Percentiles rank a stretch among this genome's conserved stretches.
Conservation (phyloP, 2,329 filamentous ascomycete species). For the Talaromyces funiculosus region DNA sequence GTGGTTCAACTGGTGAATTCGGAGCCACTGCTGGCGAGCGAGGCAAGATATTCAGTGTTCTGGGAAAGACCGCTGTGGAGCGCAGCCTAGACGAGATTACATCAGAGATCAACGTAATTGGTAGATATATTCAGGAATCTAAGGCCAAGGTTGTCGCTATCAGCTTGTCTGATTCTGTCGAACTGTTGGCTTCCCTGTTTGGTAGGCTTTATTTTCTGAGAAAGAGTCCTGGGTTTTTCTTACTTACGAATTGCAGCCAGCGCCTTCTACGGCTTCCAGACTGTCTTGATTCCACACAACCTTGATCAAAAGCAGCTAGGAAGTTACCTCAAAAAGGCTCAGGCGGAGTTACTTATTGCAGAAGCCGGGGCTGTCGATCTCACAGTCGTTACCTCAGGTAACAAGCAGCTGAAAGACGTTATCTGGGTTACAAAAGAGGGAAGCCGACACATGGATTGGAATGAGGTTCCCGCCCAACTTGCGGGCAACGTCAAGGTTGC, state of each 20-base stretch:
- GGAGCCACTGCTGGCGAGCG: constrained; percentile 55
- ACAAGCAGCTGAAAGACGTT: constrained; percentile 66
- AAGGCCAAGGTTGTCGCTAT: constrained; percentile 71
- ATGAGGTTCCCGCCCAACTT: constrained; percentile 72
- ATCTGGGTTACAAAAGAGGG: constrained; percentile 92
- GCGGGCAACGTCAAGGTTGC: constrained; percentile 70
- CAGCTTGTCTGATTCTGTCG: constrained; percentile 88
- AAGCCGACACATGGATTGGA: constrained; percentile 92
- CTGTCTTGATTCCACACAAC: constrained; percentile 80
- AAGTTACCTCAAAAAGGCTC: constrained; percentile 64
- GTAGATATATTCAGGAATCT: constrained; percentile 66
- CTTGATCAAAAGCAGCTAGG: constrained; percentile 63
- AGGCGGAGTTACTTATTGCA: constrained; percentile 76
- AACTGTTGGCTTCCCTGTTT: constrained; percentile 76
- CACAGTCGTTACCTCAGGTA: constrained; percentile 62
- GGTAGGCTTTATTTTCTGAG: constrained; percentile 36
- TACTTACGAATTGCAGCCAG: constrained; percentile 52
- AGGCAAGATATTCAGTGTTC: constrained; percentile 70
- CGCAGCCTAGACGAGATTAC: constrained; percentile 68
- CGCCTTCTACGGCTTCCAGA: constrained; percentile 79
- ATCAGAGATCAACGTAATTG: constrained; percentile 81
- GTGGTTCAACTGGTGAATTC: constrained; percentile 59
- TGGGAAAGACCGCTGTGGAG: constrained; percentile 69
- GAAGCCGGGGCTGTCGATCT: constrained; percentile 83
- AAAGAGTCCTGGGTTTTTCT: not conserved